Conservation (phyloP, 805 yeast genomes). For the Barnettozyma sucrosica region DNA sequence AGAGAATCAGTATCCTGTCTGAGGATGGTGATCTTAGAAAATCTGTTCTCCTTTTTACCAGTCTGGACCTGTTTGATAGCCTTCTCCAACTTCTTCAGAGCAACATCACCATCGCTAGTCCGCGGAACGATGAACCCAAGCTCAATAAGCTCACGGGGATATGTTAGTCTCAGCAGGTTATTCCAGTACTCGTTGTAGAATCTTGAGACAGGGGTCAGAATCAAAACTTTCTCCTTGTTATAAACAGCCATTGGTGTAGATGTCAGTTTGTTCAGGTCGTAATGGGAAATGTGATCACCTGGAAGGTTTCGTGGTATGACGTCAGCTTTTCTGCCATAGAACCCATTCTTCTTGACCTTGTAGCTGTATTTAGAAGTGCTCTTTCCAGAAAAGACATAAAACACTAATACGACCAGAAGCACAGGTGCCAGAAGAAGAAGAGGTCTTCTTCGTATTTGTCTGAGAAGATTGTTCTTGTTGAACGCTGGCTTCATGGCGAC, state of each 20-base stretch:
- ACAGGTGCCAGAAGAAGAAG: slow-evolving; percentile 42
- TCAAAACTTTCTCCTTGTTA: slow-evolving; percentile 76
- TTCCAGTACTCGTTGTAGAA: slow-evolving; percentile 87
- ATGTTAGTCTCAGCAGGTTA: slow-evolving; percentile 64
- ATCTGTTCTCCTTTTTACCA: slow-evolving; percentile 56
- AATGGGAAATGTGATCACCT: slow-evolving; percentile 72
- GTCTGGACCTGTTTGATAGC: slow-evolving; percentile 72
- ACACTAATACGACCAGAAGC: slow-evolving; percentile 33
- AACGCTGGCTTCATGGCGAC: slow-evolving; percentile 22
- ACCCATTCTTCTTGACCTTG: slow-evolving; percentile 23
- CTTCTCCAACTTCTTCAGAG: slow-evolving; percentile 62
- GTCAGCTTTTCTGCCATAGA: slow-evolving; percentile 42
- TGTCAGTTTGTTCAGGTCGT: slow-evolving; percentile 73
- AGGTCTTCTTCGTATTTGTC: slow-evolving; percentile 60
- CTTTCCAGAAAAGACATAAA: slow-evolving; percentile 39
- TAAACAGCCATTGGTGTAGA: slow-evolving; percentile 66
- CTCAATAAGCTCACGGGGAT: slow-evolving; percentile 81
- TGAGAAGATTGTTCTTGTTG: slow-evolving; percentile 31
- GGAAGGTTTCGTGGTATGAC: slow-evolving; percentile 58
- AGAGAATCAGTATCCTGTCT: slow-evolving; percentile 86
- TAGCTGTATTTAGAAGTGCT: slow-evolving; percentile 23
- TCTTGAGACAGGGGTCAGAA: slow-evolving; percentile 85
- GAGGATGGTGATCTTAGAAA: slow-evolving; percentile 77
- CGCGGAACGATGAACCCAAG: slow-evolving; percentile 91
- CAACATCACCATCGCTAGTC: slow-evolving; percentile 72